Percentiles rank a stretch among this genome's conserved stretches.
phyloP scores from a whole-genome alignment of 2,329 filamentous ascomycete genomes.

The Aspergillus quadrilineatus region DNA sequence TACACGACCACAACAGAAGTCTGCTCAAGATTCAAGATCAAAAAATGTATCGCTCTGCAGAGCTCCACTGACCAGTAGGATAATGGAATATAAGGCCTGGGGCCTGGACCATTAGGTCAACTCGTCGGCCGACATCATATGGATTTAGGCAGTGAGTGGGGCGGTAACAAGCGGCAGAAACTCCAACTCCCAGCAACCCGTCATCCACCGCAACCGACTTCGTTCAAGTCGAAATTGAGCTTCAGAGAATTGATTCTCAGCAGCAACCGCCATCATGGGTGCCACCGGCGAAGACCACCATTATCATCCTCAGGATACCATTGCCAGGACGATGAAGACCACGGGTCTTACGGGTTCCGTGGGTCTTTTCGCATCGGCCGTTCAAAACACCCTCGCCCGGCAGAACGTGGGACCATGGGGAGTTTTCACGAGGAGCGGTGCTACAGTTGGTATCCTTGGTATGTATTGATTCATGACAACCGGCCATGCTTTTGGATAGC shows the following conservation, averaged over 20 bases:
- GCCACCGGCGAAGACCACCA: constrained; percentile 46
- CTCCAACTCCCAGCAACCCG: constrained; percentile 29
- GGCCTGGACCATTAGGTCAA: constrained; percentile 8
- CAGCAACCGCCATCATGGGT: constrained; percentile 48
- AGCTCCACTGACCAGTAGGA: constrained; percentile 2
- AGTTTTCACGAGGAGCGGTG: constrained; percentile 75
- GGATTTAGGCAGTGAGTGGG: constrained; percentile 21
- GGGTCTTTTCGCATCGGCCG: constrained; percentile 70
- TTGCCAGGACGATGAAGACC: constrained; percentile 65
- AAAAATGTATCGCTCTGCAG: background rate
- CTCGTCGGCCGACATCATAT: constrained; percentile 11
- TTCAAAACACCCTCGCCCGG: constrained; percentile 84
- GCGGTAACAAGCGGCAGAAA: constrained; percentile 31
- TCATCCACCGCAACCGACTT: constrained; percentile 23
- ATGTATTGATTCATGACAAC: constrained; percentile 28
- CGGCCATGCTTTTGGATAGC: background rate
- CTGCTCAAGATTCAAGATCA: background rate
- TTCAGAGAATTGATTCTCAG: constrained; percentile 20
- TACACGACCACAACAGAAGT: constrained; percentile 3
- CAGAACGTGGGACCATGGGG: constrained; percentile 78
- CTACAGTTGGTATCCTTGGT: constrained; percentile 70
- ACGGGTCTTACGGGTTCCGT: constrained; percentile 63
- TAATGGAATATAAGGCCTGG: constrained; percentile 4
- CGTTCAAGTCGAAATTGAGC: constrained; percentile 27
- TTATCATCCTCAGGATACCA: constrained; percentile 74